Base-by-base conservation (phyloP, 192 early-diverging fungal species). In the Backusella circina region DNA sequence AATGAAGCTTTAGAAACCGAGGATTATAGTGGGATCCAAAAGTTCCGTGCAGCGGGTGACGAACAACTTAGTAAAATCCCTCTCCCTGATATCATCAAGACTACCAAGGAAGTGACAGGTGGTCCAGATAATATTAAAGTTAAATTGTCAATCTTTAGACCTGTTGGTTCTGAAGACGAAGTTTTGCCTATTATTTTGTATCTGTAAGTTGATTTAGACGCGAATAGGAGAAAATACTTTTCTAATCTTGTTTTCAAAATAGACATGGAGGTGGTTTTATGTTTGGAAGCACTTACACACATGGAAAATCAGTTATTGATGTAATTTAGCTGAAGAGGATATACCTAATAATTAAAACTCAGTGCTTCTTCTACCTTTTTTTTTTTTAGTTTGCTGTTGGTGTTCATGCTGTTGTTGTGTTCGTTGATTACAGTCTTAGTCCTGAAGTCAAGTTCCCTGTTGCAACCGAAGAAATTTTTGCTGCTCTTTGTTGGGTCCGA, bases 371-470 rank as follows among this genome's bases (percentile, higher is more conserved):
- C 1, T 37, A 37, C n/a, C n/a, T n/a, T n/a, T n/a, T n/a, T n/a
- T 10, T 37, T 37, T 30, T 64, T 64, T 64, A 64, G 61, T 28
- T 64, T 2, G 23, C 26, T 10, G 21, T 26, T 16, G 30, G 54
- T 13, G 32, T 68, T 5, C 31, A 71, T 23, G 75, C 74, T 16
- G 66, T 66, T 9, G 23, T 69, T 5, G 36, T 75, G 6, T 68
- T 75, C 13, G 74, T 75, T 12, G 74, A 75, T 54, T 75, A 75
- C 26, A 31, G 65, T 66, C 31, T 65, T 21, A 66, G 64, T 47
- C 74, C 74, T 2, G 74, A 75, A 3, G 21, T 28, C 1, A 47
- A 35, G 7, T 75, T 51, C 21, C 74, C 74, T 13, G 37, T 50
- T 15, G 74, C 74, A 26, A 67, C 28, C 8, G 67, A 75, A n/a